phyloP scores from a whole-genome alignment of 1,284 basidiomycete species.

The Erythrobasidium hasegawianum region DNA sequence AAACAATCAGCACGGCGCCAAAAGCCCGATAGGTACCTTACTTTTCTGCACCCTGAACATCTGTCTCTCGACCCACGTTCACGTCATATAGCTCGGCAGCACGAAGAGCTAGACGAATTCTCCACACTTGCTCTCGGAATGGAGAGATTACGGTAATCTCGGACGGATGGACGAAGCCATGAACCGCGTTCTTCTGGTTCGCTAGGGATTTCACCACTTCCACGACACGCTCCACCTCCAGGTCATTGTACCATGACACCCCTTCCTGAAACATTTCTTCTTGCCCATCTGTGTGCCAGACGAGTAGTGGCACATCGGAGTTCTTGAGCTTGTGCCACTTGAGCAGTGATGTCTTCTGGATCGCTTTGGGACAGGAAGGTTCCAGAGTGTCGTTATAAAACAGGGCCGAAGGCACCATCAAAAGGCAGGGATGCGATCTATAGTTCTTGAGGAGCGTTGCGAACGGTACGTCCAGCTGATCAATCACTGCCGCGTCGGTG shows the following conservation, averaged over 20 bases:
- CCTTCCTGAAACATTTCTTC: constrained; percentile 51
- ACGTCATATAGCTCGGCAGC: constrained; percentile 45
- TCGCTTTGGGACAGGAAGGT: constrained; percentile 40
- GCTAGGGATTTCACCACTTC: constrained; percentile 39
- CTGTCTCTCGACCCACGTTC: constrained; percentile 51
- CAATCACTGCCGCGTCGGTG: too few relatives aligned
- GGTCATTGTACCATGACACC: constrained; percentile 42
- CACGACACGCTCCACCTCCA: constrained; percentile 46
- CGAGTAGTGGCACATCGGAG: constrained; percentile 47
- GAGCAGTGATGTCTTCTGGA: constrained; percentile 41
- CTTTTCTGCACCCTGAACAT: constrained; percentile 45
- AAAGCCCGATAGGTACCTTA: too few relatives aligned
- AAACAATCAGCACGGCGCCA: too few relatives aligned
- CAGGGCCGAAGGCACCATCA: constrained; percentile 49
- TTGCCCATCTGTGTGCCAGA: constrained; percentile 45
- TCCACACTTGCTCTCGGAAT: constrained; percentile 52
- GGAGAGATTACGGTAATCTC: constrained; percentile 50
- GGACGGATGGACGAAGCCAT: constrained; percentile 35
- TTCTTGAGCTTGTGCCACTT: constrained; percentile 47
- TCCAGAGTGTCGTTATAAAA: constrained; percentile 51
- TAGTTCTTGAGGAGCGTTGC: constrained; percentile 48
- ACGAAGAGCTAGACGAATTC: constrained; percentile 48
- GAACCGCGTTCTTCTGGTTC: background rate
- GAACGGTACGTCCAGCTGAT: constrained; percentile 36
- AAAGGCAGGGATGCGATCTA: constrained; percentile 49